phyloP scores from a whole-genome alignment of 345 rosid genomes.

The Cardamine occulta region DNA sequence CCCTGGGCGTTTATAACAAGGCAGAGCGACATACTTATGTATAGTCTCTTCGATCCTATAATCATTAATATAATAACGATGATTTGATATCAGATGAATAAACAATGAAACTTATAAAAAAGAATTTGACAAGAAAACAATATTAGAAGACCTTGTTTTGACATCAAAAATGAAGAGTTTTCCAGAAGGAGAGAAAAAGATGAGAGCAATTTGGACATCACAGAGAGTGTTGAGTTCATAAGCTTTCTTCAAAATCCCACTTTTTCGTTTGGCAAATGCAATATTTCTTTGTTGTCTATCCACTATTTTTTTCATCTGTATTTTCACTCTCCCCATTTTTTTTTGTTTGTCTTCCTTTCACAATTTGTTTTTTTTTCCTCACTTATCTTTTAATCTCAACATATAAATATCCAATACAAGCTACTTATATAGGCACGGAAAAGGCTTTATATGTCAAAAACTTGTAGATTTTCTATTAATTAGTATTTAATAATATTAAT shows the following conservation, averaged over 20 bases:
- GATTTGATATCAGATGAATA: neutral
- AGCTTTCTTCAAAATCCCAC: conserved; percentile 36
- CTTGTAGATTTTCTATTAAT: conserved; percentile 21
- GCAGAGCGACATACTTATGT: neutral
- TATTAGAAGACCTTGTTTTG: conserved; percentile 27
- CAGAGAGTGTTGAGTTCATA: conserved; percentile 31
- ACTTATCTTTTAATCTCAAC: neutral
- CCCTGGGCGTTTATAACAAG: conserved; percentile 5
- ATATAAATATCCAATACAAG: neutral
- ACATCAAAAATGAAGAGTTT: conserved; percentile 35
- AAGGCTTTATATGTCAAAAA: neutral
- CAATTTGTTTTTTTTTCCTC: neutral
- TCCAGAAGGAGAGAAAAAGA: conserved; percentile 32
- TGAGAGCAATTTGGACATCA: conserved; percentile 29
- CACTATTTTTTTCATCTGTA: conserved; percentile 21
- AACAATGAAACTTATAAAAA: neutral
- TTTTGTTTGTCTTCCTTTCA: neutral
- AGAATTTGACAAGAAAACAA: neutral
- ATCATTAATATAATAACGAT: neutral
- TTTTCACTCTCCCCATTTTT: conserved; percentile 43
- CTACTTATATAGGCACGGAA: neutral
- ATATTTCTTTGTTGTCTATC: conserved; percentile 29
- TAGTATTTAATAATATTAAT: neutral
- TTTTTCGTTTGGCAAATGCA: conserved; percentile 40
- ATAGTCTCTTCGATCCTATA: conserved; percentile 31